Conservation (phyloP, 225 moss, liverwort and hornwort species). For the Physcomitrellopsis africana region DNA sequence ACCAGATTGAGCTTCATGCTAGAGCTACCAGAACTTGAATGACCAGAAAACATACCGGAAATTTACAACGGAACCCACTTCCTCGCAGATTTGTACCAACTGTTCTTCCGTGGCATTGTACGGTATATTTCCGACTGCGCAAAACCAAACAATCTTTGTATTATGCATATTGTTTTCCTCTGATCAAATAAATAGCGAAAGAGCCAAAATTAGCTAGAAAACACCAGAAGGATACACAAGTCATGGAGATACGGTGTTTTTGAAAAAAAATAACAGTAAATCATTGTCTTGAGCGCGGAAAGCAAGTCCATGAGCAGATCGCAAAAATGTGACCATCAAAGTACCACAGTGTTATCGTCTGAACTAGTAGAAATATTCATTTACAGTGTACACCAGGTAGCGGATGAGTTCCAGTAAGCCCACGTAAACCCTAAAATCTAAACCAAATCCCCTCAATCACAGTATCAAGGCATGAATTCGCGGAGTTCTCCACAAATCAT, state of each 20-base stretch:
- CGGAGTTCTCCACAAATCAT: too few relatives aligned
- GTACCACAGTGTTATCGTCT: not conserved
- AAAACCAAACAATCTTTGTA: slow-evolving; percentile 19
- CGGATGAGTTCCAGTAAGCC: not conserved
- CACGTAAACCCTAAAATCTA: not conserved
- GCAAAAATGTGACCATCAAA: not conserved
- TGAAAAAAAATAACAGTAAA: not conserved
- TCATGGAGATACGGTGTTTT: not conserved
- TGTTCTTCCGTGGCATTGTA: slow-evolving; percentile 99
- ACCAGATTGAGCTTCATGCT: not conserved
- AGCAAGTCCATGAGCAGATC: not conserved
- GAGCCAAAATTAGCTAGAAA: slow-evolving; percentile 9
- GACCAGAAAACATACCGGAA: slow-evolving; percentile 79
- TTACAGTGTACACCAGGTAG: not conserved
- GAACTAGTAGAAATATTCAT: not conserved
- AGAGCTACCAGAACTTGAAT: slow-evolving; percentile 24
- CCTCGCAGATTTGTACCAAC: slow-evolving; percentile 99
- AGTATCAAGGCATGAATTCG: too few relatives aligned
- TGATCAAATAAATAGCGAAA: slow-evolving; percentile 14
- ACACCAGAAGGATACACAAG: not conserved
- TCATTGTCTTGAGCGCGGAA: not conserved
- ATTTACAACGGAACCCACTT: slow-evolving; percentile 98
- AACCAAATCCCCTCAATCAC: not conserved
- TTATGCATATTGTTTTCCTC: slow-evolving; percentile 11
- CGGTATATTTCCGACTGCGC: slow-evolving; percentile 93